A percentile compares a stretch with the other conserved stretches of the same genome.
Conservation (phyloP, 306 rosid species). For the Rosa lucieae region DNA sequence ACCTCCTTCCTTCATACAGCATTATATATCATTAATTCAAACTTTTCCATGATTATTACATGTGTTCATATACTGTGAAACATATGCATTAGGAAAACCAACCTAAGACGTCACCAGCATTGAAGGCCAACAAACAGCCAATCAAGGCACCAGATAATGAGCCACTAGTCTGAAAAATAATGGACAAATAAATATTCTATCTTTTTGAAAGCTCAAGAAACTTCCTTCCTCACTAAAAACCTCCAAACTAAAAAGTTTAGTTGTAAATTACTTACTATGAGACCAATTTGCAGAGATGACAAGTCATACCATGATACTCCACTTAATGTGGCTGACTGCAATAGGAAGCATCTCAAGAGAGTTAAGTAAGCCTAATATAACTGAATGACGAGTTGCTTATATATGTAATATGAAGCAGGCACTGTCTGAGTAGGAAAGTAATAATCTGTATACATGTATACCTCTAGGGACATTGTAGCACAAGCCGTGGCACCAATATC, state of each 20-base stretch:
- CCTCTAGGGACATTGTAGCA: conserved; percentile 79
- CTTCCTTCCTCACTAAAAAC: neutral
- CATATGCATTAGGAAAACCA: conserved; percentile 22
- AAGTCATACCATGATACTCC: conserved; percentile 84
- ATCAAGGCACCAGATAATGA: conserved; percentile 91
- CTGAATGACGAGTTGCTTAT: neutral
- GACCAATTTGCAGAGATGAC: conserved; percentile 76
- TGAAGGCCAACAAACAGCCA: conserved; percentile 85
- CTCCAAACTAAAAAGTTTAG: neutral
- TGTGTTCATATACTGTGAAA: conserved; percentile 2
- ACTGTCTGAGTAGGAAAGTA: neutral
- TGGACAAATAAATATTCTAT: neutral
- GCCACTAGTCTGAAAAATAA: conserved; percentile 82
- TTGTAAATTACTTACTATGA: conserved; percentile 61
- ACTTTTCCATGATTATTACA: conserved; percentile 27
- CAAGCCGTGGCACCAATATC: conserved; percentile 90
- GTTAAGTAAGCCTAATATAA: neutral
- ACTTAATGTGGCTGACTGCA: conserved; percentile 75
- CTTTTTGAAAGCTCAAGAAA: neutral
- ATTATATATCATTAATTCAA: conserved; percentile 14
- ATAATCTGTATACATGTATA: conserved; percentile 12
- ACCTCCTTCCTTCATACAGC: conserved; percentile 66
- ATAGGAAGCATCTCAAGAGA: conserved; percentile 1
- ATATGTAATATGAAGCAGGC: neutral
- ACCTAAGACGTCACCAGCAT: conserved; percentile 84